These are phyloP conservation scores for Pseudozyma hubeiensis DNA, from an alignment of 1,284 basidiomycete genomes.

Conservation along the genomic window DNA sequence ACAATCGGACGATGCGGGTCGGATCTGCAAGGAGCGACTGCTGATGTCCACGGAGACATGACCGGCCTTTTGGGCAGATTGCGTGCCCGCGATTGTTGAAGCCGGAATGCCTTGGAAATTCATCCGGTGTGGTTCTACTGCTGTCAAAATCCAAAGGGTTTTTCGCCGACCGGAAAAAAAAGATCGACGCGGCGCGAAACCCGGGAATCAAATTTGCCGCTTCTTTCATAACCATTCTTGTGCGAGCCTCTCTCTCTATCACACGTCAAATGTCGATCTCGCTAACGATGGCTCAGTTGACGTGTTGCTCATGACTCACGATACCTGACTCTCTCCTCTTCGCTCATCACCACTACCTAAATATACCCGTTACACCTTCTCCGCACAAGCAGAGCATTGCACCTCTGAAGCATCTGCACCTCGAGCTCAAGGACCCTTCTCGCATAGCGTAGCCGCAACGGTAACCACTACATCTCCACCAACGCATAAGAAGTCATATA, in stretches of 20 bases:
- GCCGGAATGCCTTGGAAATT: not conserved
- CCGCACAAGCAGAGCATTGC: slow-evolving; percentile 4
- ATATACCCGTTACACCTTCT: not conserved
- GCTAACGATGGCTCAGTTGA: not conserved
- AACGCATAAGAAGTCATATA: too few species aligned
- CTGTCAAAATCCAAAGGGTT: not conserved
- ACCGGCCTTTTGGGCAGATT: too few species aligned
- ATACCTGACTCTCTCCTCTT: not conserved
- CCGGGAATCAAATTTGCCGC: slow-evolving; percentile 16
- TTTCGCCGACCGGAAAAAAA: not conserved
- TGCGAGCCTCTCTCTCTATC: not conserved
- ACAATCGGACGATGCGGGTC: too few species aligned
- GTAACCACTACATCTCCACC: too few species aligned
- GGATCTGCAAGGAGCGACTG: too few species aligned
- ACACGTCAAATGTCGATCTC: not conserved
- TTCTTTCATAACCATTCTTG: not conserved
- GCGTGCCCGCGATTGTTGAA: too few species aligned
- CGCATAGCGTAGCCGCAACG: too few species aligned
- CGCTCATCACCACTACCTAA: slow-evolving; percentile 4
- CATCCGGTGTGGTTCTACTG: not conserved
- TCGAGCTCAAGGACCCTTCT: too few species aligned
- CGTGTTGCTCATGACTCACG: slow-evolving; percentile 5
- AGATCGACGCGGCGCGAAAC: not conserved
- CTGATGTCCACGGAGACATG: too few species aligned
- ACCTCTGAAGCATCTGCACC: too few species aligned